A percentile compares a stretch with the other conserved stretches of the same genome.
Evolutionary conservation across 164 flowering plant species (phyloP).

Genomic region (Vitis riparia): DNA sequence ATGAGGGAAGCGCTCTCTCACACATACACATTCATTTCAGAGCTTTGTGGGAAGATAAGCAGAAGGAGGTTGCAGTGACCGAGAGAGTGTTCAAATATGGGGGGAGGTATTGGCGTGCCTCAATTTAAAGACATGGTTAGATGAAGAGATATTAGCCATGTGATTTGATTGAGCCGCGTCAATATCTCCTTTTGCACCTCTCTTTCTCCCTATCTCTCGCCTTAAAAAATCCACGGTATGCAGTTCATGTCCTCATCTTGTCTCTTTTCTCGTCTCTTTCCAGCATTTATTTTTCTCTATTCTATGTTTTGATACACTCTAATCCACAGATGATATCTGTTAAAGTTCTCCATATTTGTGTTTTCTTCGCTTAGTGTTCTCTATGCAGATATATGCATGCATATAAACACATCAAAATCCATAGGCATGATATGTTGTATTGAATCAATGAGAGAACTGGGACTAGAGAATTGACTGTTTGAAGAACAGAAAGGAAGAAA

Average conservation of each 20-base stretch:
- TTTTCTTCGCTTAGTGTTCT: too few species aligned
- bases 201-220: background rate
- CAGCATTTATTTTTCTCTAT: background rate
- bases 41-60: background rate
- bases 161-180: conserved; percentile 29
- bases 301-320: background rate
- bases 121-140: conserved; percentile 24
- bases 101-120: conserved; percentile 24
- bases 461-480: too few species aligned
- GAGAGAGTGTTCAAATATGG: background rate
- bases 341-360: too few species aligned
- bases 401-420: background rate
- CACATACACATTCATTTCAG: background rate
- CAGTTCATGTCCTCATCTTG: background rate
- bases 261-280: background rate
- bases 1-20: background rate
- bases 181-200: conserved; percentile 21
- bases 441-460: too few species aligned
- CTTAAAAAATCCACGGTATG: background rate
- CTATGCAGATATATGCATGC: background rate
- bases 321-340: background rate
- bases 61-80: background rate
- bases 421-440: background rate
- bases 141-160: conserved; percentile 4
- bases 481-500: too few species aligned